Evolutionary conservation across 768 basidiomycete genomes (phyloP).

Genomic region (Serendipita vermifera): DNA sequence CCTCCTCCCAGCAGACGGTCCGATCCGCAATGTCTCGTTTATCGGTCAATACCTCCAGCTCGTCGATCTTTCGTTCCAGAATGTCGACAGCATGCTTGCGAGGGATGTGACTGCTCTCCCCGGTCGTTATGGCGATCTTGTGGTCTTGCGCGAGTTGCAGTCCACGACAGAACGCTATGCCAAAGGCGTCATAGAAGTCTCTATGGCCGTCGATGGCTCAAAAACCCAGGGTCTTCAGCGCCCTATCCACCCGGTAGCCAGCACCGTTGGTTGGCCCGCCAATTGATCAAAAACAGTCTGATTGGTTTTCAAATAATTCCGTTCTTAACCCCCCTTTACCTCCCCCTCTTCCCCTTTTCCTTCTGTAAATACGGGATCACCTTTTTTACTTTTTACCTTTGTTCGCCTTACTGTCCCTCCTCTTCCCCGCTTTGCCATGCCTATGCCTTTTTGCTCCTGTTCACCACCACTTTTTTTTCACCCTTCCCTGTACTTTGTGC

Average conservation of each 20-base stretch:
- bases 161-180: background rate
- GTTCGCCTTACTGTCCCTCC: too few relatives aligned
- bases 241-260: conserved; percentile 4
- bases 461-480: too few relatives aligned
- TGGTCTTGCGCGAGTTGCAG: conserved; percentile 4
- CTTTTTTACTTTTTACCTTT: too few relatives aligned
- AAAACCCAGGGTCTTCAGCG: conserved; percentile 1
- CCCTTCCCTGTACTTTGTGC: too few relatives aligned
- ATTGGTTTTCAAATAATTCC: too few relatives aligned
- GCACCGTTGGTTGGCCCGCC: conserved; percentile 9
- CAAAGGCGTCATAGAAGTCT: background rate
- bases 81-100: background rate
- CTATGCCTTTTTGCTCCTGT: too few relatives aligned
- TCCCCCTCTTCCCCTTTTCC: too few relatives aligned
- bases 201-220: background rate
- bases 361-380: too few relatives aligned
- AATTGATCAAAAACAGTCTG: too few relatives aligned
- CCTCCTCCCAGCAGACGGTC: background rate
- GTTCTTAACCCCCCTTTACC: too few relatives aligned
- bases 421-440: too few relatives aligned
- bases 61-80: conserved; percentile 6
- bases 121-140: conserved; percentile 4
- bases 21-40: background rate
- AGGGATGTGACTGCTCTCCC: conserved; percentile 1
- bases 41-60: conserved; percentile 4